phyloP scores from a whole-genome alignment of 768 basidiomycete species.

The Vararia minispora region DNA sequence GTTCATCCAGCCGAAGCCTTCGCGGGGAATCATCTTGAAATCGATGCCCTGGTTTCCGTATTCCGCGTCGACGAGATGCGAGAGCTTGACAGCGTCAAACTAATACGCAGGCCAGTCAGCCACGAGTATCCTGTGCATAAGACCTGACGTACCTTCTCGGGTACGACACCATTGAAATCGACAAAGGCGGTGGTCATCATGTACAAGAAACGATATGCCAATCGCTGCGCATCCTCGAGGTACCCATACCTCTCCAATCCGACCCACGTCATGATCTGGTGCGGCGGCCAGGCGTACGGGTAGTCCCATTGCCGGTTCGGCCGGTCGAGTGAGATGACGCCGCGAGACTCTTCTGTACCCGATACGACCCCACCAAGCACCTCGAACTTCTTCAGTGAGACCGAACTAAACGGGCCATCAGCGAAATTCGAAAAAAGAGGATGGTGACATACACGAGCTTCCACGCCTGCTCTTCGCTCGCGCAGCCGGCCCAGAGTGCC shows the following conservation, averaged over 20 bases:
- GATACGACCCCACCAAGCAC: slow-evolving; percentile 92
- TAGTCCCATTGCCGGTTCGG: slow-evolving; percentile 99
- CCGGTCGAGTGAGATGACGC: slow-evolving; percentile 89
- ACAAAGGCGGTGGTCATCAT: slow-evolving; percentile 97
- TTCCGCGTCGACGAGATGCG: slow-evolving; percentile 94
- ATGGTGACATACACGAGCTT: slow-evolving; percentile 67
- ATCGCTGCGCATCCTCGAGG: slow-evolving; percentile 81
- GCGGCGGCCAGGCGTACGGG: slow-evolving; percentile 89
- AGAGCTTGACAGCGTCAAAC: slow-evolving; percentile 95
- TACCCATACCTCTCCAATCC: slow-evolving; percentile 95
- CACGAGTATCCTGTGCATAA: background rate
- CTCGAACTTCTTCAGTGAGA: slow-evolving; percentile 91
- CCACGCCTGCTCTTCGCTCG: slow-evolving; percentile 91
- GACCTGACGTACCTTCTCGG: slow-evolving; percentile 69
- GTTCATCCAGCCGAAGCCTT: slow-evolving; percentile 99
- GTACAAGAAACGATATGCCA: slow-evolving; percentile 96
- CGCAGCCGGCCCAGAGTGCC: slow-evolving; percentile 96
- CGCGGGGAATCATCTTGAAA: slow-evolving; percentile 94
- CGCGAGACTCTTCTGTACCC: slow-evolving; percentile 93
- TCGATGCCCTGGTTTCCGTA: slow-evolving; percentile 95
- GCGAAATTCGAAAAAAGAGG: slow-evolving; percentile 1
- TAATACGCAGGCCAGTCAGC: slow-evolving; percentile 16
- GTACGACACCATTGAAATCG: slow-evolving; percentile 96
- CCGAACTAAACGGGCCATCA: slow-evolving; percentile 35
- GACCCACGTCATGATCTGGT: slow-evolving; percentile 98